phyloP scores from a whole-genome alignment of 2,329 filamentous ascomycete species.

The Ophiocordyceps camponoti-saundersi region DNA sequence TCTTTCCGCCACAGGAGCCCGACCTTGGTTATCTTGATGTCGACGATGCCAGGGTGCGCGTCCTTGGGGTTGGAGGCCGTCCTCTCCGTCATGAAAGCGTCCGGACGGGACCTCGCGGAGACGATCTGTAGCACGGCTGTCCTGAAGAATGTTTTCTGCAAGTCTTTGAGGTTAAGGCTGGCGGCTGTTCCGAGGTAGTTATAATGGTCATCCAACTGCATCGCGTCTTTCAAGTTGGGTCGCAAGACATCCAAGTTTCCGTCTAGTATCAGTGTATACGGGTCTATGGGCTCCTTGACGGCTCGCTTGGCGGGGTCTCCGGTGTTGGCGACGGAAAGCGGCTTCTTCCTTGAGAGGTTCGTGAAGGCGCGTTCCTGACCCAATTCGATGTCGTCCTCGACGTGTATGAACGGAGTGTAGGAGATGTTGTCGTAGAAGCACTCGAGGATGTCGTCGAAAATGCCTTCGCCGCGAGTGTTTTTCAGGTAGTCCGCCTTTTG shows the following conservation, averaged over 20 bases:
- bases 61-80: constrained; percentile 73
- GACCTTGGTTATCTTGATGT: constrained; percentile 95
- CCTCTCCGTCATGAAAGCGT: constrained; percentile 84
- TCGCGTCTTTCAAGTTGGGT: constrained; percentile 78
- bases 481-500: constrained; percentile 89
- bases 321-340: constrained; percentile 48
- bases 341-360: constrained; percentile 55
- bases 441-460: constrained; percentile 83
- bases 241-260: constrained; percentile 68
- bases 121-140: constrained; percentile 90
- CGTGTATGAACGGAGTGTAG: constrained; percentile 95
- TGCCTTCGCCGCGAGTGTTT: constrained; percentile 79
- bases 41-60: constrained; percentile 80
- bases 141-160: constrained; percentile 80
- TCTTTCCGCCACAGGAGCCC: constrained; percentile 92
- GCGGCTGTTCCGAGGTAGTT: constrained; percentile 64
- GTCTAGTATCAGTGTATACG: constrained; percentile 87
- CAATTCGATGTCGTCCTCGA: constrained; percentile 77
- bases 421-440: constrained; percentile 98
- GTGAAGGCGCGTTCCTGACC: constrained; percentile 57
- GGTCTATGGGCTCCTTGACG: constrained; percentile 76
- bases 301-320: constrained; percentile 36
- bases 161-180: constrained; percentile 60
- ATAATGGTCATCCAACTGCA: constrained; percentile 84
- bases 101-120: constrained; percentile 79